Percentiles rank a stretch among this genome's conserved stretches.
Conservation (phyloP, 139 green algal species). For the Chlamydomonas schloesseri region DNA sequence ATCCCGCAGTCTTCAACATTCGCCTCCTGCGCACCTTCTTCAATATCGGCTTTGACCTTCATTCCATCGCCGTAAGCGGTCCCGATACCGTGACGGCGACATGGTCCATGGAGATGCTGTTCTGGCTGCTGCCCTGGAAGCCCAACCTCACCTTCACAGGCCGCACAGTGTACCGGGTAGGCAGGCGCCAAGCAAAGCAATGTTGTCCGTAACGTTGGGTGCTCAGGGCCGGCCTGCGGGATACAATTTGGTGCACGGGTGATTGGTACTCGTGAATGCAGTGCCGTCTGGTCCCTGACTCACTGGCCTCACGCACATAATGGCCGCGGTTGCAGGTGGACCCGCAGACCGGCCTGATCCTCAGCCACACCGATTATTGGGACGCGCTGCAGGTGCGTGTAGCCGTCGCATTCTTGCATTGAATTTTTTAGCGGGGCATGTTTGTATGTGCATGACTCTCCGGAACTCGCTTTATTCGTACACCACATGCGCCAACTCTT, state of each 20-base stretch:
- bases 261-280: no score
- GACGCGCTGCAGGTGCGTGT: constrained; percentile 48
- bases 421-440: no score
- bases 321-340: constrained; percentile 70
- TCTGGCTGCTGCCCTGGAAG: constrained; percentile 62
- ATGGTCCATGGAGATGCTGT: constrained; percentile 66
- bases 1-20: constrained; percentile 17
- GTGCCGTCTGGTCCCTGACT: no score
- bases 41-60: constrained; percentile 31
- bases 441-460: no score
- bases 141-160: constrained; percentile 65
- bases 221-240: no score
- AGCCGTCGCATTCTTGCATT: no score
- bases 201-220: no score
- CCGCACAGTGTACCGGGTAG: constrained; percentile 58
- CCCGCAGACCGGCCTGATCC: constrained; percentile 52
- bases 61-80: constrained; percentile 48
- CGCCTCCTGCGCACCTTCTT: constrained; percentile 65
- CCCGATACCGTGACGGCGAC: constrained; percentile 58
- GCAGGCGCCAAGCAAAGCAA: no score
- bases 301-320: no score
- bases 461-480: no score
- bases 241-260: no score
- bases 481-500: no score
- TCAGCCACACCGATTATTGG: constrained; percentile 71